Evolutionary conservation across 352 stramenopile species (phyloP).

Genomic region (Phytopythium litorale): DNA sequence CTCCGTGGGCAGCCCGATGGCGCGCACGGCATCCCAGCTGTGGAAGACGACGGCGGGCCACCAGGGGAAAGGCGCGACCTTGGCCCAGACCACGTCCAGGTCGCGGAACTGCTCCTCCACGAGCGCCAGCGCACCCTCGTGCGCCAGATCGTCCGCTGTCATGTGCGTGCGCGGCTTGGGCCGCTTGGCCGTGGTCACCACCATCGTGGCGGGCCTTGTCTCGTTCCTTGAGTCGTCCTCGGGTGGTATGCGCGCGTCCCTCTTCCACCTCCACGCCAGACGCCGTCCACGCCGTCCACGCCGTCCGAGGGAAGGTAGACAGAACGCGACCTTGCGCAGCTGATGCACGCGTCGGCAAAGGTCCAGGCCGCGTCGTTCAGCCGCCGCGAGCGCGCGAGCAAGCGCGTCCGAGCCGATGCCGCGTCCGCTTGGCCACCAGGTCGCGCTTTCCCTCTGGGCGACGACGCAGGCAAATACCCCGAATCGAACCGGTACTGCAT

Average conservation of each 20-base stretch:
- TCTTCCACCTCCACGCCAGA: not conserved
- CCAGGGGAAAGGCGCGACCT: conserved; percentile 65
- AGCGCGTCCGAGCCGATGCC: not conserved
- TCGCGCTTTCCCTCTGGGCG: too few relatives aligned
- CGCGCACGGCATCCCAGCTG: conserved; percentile 46
- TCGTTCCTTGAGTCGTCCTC: not conserved
- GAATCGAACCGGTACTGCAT: too few relatives aligned
- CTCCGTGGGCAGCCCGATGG: conserved; percentile 34
- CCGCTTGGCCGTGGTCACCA: conserved; percentile 23
- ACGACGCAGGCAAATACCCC: too few relatives aligned
- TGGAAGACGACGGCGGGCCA: conserved; percentile 78
- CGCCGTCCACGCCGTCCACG: too few relatives aligned
- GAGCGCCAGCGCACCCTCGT: conserved; percentile 23
- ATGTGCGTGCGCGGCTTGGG: conserved; percentile 14
- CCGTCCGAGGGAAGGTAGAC: too few relatives aligned
- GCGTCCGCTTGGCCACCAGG: too few relatives aligned
- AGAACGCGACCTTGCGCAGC: too few relatives aligned
- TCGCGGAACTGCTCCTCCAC: conserved; percentile 60
- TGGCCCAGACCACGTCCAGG: conserved; percentile 78
- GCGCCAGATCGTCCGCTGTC: conserved; percentile 18
- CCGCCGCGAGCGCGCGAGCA: not conserved
- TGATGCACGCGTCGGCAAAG: too few relatives aligned
- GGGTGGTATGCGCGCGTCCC: not conserved
- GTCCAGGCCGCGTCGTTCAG: not conserved
- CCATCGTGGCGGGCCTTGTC: conserved; percentile 14